Percentiles rank a stretch among this genome's conserved stretches.
phyloP scores from a whole-genome alignment of 805 yeast species.

The Zygosaccharomyces rouxii region DNA sequence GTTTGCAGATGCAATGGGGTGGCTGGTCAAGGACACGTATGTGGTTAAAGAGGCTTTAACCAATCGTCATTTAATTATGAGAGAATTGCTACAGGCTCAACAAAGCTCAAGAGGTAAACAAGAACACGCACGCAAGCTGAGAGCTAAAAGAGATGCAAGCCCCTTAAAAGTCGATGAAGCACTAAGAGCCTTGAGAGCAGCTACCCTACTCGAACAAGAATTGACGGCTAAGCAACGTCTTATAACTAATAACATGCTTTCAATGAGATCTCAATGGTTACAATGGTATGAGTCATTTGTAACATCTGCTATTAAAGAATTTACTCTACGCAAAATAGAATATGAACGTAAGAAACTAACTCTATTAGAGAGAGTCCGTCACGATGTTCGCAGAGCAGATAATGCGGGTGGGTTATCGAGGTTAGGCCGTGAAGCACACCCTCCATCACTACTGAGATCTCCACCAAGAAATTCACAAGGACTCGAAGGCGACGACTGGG shows the following conservation, averaged over 20 bases:
- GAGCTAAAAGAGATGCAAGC: constrained; percentile 67
- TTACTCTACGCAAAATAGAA: constrained; percentile 69
- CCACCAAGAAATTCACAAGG: constrained; percentile 40
- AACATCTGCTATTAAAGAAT: constrained; percentile 50
- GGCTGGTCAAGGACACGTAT: constrained; percentile 69
- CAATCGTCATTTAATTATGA: constrained; percentile 85
- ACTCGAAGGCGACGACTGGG: constrained; percentile 53
- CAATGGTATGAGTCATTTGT: constrained; percentile 54
- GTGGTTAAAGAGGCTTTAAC: constrained; percentile 90
- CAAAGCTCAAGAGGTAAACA: constrained; percentile 66
- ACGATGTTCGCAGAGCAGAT: constrained; percentile 71
- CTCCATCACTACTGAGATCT: constrained; percentile 21
- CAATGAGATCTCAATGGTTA: constrained; percentile 55
- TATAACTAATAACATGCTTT: constrained; percentile 78
- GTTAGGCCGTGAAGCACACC: constrained; percentile 46
- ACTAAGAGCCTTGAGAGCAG: constrained; percentile 68
- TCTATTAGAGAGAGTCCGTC: constrained; percentile 64
- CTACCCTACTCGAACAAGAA: constrained; percentile 70
- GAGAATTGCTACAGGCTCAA: constrained; percentile 80
- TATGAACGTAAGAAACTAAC: constrained; percentile 78
- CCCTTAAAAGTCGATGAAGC: constrained; percentile 92
- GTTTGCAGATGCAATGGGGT: constrained; percentile 67
- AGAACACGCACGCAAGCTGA: constrained; percentile 63
- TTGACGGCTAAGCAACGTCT: constrained; percentile 73
- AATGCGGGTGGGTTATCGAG: constrained; percentile 76